Evolutionary conservation across 1,139 yeast species (phyloP).

Genomic region (Suhomyces chickasaworum): DNA sequence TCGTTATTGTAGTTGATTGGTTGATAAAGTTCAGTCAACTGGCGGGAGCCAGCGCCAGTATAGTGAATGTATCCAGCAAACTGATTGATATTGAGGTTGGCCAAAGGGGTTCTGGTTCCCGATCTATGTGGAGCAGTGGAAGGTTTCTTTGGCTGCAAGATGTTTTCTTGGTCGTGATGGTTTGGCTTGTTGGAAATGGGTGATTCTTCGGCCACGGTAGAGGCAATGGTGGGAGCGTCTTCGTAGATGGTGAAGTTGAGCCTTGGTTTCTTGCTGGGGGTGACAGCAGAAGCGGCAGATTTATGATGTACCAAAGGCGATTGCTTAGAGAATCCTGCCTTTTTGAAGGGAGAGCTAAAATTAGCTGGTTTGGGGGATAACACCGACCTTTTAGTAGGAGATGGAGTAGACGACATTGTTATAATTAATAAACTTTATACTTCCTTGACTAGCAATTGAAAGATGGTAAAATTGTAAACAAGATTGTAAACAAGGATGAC

Average conservation of each 20-base stretch:
- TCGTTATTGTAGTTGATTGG: slow-evolving; percentile 38
- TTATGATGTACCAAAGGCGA: slow-evolving; percentile 12
- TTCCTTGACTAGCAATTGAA: too few species aligned
- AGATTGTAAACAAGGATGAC: too few species aligned
- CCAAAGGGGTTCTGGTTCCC: slow-evolving; percentile 33
- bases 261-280: slow-evolving; percentile 23
- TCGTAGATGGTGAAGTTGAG: slow-evolving; percentile 41
- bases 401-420: slow-evolving; percentile 30
- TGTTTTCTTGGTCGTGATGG: slow-evolving; percentile 48
- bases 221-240: slow-evolving; percentile 23
- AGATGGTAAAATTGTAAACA: too few species aligned
- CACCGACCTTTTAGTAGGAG: slow-evolving; percentile 33
- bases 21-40: slow-evolving; percentile 35
- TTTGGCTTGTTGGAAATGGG: slow-evolving; percentile 27
- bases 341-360: slow-evolving; percentile 19
- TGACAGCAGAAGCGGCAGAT: slow-evolving; percentile 8
- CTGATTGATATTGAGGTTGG: slow-evolving; percentile 34
- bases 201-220: slow-evolving; percentile 6
- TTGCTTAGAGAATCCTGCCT: slow-evolving; percentile 15
- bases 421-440: too few species aligned
- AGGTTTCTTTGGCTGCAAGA: slow-evolving; percentile 42
- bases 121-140: slow-evolving; percentile 13
- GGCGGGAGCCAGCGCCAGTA: slow-evolving; percentile 13
- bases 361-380: slow-evolving; percentile 37
- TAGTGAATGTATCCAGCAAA: slow-evolving; percentile 36